phyloP scores from a whole-genome alignment of 345 rosid species.

The Populus nigra region DNA sequence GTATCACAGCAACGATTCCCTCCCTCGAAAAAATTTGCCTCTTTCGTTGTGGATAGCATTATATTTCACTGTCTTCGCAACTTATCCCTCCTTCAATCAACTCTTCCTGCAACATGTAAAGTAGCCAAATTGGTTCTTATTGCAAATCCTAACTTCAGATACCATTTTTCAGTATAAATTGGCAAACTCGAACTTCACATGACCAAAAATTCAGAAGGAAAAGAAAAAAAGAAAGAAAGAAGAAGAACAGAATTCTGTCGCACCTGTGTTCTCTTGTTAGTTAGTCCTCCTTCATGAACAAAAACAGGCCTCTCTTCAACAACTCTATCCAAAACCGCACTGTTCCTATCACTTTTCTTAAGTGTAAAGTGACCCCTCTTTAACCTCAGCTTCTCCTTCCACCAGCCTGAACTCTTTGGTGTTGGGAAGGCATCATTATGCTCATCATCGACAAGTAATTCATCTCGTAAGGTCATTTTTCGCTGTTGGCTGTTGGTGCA shows the following conservation, averaged over 20 bases:
- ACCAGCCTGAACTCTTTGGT: constrained; percentile 44
- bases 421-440: constrained; percentile 23
- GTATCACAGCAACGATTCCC: background rate
- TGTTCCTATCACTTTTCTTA: constrained; percentile 27
- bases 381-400: constrained; percentile 54
- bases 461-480: constrained; percentile 63
- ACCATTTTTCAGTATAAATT: background rate
- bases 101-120: constrained; percentile 14
- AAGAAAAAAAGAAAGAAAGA: too few species aligned
- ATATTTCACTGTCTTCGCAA: background rate
- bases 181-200: background rate
- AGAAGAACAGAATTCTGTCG: background rate
- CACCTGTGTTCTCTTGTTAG: constrained; percentile 30
- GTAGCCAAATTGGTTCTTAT: background rate
- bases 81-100: background rate
- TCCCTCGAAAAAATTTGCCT: background rate
- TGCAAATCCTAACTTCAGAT: background rate
- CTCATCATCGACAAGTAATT: constrained; percentile 49
- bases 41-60: background rate
- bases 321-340: constrained; percentile 30
- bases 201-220: background rate
- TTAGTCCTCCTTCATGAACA: constrained; percentile 12
- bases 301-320: constrained; percentile 37
- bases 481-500: constrained; percentile 25
- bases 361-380: constrained; percentile 23